Evolutionary conservation across 306 rosid genomes (phyloP).

Genomic region (Neltuma alba): DNA sequence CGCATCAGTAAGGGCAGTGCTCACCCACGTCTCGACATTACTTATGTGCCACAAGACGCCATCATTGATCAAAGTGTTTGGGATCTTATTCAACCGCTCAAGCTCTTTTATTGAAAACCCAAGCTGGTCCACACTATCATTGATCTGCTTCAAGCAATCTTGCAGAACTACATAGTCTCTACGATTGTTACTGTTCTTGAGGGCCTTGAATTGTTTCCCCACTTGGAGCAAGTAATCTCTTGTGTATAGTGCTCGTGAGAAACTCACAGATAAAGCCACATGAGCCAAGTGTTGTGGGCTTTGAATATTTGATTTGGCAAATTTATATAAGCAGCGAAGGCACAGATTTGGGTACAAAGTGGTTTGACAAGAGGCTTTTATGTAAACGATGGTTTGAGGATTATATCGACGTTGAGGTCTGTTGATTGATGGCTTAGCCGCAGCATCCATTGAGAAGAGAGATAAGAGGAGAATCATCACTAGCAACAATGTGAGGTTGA

Average conservation of each 20-base stretch:
- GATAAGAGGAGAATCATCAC: neutral
- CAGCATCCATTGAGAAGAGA: neutral
- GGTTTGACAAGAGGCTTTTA: constrained; percentile 40
- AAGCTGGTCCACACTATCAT: no score
- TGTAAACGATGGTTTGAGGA: constrained; percentile 24
- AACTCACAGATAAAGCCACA: constrained; percentile 45
- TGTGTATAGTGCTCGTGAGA: constrained; percentile 37
- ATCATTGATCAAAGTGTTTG: neutral
- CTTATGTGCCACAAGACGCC: neutral
- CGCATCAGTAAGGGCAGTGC: neutral
- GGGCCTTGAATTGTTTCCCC: constrained; percentile 31
- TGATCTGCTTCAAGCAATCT: no score
- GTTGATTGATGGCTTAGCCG: neutral
- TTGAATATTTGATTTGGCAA: constrained; percentile 30
- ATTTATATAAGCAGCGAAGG: constrained; percentile 35
- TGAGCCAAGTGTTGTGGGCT: constrained; percentile 41
- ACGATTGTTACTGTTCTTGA: neutral
- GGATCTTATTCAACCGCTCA: neutral
- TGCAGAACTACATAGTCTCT: neutral
- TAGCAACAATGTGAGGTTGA: constrained; percentile 12
- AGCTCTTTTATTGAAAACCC: neutral
- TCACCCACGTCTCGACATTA: neutral
- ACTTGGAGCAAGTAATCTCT: constrained; percentile 35
- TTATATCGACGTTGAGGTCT: neutral
- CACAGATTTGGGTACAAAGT: constrained; percentile 45